phyloP scores from a whole-genome alignment of 2,329 filamentous ascomycete genomes.

The Epichloe festucae region DNA sequence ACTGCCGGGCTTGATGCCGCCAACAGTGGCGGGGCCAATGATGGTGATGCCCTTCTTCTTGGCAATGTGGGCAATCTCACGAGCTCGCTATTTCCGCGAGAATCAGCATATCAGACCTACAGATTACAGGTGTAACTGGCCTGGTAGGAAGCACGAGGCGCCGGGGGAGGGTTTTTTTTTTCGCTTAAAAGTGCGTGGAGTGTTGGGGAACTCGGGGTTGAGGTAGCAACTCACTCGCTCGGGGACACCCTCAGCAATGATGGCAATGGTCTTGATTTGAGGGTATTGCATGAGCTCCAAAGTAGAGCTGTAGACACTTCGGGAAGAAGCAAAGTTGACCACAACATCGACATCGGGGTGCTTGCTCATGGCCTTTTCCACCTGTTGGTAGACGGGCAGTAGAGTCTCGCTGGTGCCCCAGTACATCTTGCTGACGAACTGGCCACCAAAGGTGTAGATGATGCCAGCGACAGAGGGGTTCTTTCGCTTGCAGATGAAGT shows the following conservation, averaged over 20 bases:
- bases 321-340: conserved; percentile 98
- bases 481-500: conserved; percentile 99
- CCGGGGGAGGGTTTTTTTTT: too few species aligned
- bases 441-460: conserved; percentile 99
- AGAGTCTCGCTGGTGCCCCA: conserved; percentile 99
- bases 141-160: too few species aligned
- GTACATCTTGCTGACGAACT: conserved; percentile 99
- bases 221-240: conserved; percentile 60
- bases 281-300: conserved; percentile 97
- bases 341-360: conserved; percentile 94
- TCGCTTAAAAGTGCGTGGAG: too few species aligned
- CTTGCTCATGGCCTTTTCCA: conserved; percentile 86
- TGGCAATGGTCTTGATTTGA: conserved; percentile 97
- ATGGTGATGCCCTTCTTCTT: conserved; percentile 99
- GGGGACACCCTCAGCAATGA: conserved; percentile 98
- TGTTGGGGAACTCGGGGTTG: not conserved
- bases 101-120: conserved; percentile 9
- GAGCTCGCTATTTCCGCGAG: conserved; percentile 56
- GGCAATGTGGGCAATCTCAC: conserved; percentile 93
- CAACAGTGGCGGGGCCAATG: conserved; percentile 94
- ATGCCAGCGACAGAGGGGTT: conserved; percentile 96
- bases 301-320: conserved; percentile 96
- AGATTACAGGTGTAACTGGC: too few species aligned
- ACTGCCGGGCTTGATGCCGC: conserved; percentile 97
- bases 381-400: conserved; percentile 93